Evolutionary conservation across 352 stramenopile species (phyloP).

Genomic region (Phytophthora cryptogea): DNA sequence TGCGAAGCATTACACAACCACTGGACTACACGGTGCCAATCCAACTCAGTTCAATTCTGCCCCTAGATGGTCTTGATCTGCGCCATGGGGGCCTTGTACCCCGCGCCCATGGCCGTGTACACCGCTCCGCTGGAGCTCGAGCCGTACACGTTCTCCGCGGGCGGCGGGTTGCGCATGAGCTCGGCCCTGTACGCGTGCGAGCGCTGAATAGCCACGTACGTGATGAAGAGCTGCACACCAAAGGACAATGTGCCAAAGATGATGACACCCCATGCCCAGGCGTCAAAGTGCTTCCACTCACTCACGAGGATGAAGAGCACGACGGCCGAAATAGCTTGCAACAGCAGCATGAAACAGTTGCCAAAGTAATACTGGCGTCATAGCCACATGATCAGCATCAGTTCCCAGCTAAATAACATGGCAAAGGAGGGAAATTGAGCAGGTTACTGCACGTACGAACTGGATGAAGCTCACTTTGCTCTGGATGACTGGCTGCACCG

Average conservation of each 20-base stretch:
- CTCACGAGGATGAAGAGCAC: slow-evolving; percentile 77
- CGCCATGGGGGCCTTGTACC: slow-evolving; percentile 50
- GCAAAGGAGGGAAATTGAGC: no score
- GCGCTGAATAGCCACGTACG: slow-evolving; percentile 78
- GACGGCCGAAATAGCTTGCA: slow-evolving; percentile 74
- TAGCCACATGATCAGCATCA: neutral
- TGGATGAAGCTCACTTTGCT: slow-evolving; percentile 91
- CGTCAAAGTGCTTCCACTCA: slow-evolving; percentile 78
- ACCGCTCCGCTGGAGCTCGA: slow-evolving; percentile 43
- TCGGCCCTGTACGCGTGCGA: slow-evolving; percentile 81
- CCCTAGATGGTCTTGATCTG: slow-evolving; percentile 80
- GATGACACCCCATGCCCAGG: slow-evolving; percentile 74
- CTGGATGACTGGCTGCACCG: slow-evolving; percentile 81
- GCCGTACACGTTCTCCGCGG: slow-evolving; percentile 78
- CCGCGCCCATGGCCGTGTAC: slow-evolving; percentile 68
- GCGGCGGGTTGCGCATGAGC: slow-evolving; percentile 83
- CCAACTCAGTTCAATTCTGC: neutral
- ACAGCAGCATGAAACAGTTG: slow-evolving; percentile 86
- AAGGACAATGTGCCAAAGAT: slow-evolving; percentile 73
- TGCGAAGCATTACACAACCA: neutral
- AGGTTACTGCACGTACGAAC: slow-evolving; percentile 56
- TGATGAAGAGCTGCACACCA: slow-evolving; percentile 71
- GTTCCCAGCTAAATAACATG: neutral
- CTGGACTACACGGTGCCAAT: neutral
- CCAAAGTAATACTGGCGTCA: slow-evolving; percentile 79